Conservation (phyloP, 495 filamentous ascomycete species). For the Copromyces sp. region DNA sequence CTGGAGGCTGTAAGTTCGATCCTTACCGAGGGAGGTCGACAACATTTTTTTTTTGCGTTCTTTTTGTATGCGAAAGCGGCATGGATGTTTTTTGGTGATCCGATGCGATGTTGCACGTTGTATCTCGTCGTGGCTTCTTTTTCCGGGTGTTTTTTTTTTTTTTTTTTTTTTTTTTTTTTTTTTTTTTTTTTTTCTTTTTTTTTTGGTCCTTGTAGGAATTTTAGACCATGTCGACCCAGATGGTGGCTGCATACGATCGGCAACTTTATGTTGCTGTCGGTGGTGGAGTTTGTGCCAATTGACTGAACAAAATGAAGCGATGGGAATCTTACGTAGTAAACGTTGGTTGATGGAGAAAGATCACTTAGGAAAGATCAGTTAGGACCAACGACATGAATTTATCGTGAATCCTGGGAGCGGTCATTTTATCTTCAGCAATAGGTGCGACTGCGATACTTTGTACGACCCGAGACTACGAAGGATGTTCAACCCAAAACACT, state of each 20-base stretch:
- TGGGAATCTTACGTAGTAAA: too few species aligned
- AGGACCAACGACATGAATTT: not conserved
- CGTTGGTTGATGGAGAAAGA: too few species aligned
- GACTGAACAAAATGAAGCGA: too few species aligned
- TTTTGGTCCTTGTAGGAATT: not conserved
- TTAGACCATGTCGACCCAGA: not conserved
- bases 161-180: too few species aligned
- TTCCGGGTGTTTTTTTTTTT: too few species aligned
- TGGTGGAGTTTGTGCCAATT: too few species aligned
- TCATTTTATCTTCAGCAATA: not conserved
- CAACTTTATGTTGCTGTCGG: too few species aligned
- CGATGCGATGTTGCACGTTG: not conserved
- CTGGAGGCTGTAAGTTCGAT: not conserved
- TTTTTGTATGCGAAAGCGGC: not conserved
- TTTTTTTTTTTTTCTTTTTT: not conserved
- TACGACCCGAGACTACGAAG: not conserved
- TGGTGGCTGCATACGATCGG: not conserved
- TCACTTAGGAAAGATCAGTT: not conserved
- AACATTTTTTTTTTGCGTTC: not conserved
- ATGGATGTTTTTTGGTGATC: not conserved
- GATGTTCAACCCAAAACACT: not conserved
- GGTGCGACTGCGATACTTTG: not conserved
- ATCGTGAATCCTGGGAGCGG: not conserved
- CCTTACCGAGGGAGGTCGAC: not conserved
- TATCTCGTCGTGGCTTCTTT: too few species aligned